Percentiles rank a stretch among this genome's conserved stretches.
phyloP scores from a whole-genome alignment of 768 basidiomycete genomes.

The Tricholoma matsutake region DNA sequence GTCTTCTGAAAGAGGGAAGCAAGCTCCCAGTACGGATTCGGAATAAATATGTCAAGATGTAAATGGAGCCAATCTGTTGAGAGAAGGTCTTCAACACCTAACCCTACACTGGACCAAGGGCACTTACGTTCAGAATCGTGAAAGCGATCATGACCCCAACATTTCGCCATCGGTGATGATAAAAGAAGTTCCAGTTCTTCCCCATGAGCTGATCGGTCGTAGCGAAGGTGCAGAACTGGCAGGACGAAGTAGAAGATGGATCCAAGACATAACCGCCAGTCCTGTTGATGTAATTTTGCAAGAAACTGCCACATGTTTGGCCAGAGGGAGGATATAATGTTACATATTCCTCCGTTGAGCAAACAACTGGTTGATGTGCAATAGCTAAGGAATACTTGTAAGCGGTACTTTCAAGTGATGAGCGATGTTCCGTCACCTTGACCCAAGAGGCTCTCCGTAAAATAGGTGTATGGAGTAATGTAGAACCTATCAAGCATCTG shows the following conservation, averaged over 20 bases:
- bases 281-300: constrained; percentile 45
- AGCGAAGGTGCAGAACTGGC: constrained; percentile 52
- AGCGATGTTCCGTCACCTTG: constrained; percentile 31
- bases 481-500: no score
- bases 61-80: no score
- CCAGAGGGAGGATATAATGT: constrained; percentile 56
- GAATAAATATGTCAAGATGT: no score
- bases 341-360: constrained; percentile 59
- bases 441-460: constrained; percentile 49
- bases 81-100: no score
- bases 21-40: no score
- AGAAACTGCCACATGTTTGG: constrained; percentile 51
- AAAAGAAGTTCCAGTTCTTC: constrained; percentile 42
- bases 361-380: constrained; percentile 47
- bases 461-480: constrained; percentile 43
- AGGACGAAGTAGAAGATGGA: constrained; percentile 43
- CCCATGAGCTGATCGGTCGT: constrained; percentile 49
- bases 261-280: constrained; percentile 61
- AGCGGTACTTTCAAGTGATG: no score
- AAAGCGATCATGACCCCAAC: constrained; percentile 49
- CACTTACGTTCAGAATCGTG: constrained; percentile 47
- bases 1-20: no score
- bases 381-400: constrained; percentile 36
- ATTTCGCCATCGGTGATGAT: constrained; percentile 51
- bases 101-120: not conserved